Evolutionary conservation across 2,329 filamentous ascomycete species (phyloP), one percentile per base, ranked within the genome.

Genomic region (Leptographium radiaticola): DNA sequence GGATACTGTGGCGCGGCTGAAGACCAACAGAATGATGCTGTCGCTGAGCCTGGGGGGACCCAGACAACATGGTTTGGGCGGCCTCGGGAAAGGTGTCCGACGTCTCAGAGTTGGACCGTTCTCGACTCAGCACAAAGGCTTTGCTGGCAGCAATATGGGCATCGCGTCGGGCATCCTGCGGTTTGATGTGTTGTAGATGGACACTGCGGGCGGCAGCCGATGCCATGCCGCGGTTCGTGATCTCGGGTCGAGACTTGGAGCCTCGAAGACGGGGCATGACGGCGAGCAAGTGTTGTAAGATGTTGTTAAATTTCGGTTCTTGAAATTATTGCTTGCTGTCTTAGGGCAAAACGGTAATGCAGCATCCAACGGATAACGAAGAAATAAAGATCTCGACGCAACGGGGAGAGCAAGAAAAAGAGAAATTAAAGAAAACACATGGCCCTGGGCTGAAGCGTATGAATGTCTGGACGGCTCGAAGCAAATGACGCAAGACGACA

Each of bases 121-220:
- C 69, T 53, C 70, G 70, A n/a, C 76, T 75, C 56, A 75, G 71
- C 8, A 69, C 64, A 62, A 79, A 86, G 1, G 83, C 84, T 61
- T 81, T 69, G 38, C 71, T 68, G 9, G 83, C 83, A 25, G 83
- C 83, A 42, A 76, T 73, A 42, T 80, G 75, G 9, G 83, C 83
- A 64, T 85, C 79, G 53, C 77, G 71, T 49, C 77, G 73, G 2
- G 77, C 76, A 4, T 68, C 64, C 12, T 65, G 66, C 1, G 75
- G 74, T 59, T 74, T 68, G 46, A 81, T 75, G 51, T 74, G 68
- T 50, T 76, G 70, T 20, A 77, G 65, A 55, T 69, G 66, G 20
- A 73, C 68, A 34, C 71, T 70, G 50, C 70, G 70, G 34, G 71
- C 66, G 15, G 38, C 76, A 76, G 55, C 31, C 2, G 68, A 71